Base-by-base conservation (phyloP, 805 yeast species). In the Ogataea polymorpha region DNA sequence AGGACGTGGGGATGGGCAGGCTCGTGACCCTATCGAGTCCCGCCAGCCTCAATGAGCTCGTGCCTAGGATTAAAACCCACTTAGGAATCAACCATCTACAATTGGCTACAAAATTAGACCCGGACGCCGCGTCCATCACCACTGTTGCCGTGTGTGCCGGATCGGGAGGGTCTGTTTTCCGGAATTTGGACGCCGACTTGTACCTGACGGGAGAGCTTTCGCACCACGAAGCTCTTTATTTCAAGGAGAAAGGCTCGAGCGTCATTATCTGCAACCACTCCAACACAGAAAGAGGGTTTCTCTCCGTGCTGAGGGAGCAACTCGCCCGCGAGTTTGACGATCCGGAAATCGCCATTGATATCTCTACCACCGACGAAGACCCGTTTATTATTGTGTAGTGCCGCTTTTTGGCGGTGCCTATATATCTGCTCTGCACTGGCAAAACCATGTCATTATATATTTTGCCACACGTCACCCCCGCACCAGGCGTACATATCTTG, bases 111-210 rank as follows among this genome's bases (percentile, higher is more conserved):
- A 6, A 50, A 53, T 53, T 53, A 51, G 5, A 53, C 53, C 36
- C 34, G 3, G 59, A 54, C 7, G 48, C 49, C 29, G 57, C 58
- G 5, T 45, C 45, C 3, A 71, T 88, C 39, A 62, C 60, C 17
- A 72, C 76, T 0, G 67, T 89, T 16, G 98, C 97, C 0, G 61
- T 93, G 12, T 93, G 99, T 63, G 98, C 99, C 3, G 99, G 99
- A 0, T 85, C 96, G 2, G 98, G 99, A 0, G 82, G 86, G 3
- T 72, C 82, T 1, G 87, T 90, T 2, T 81, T 88, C 63, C 69
- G 70, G 36, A 80, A 80, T 0, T 71, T 73, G 2, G 28, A 45
- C 2, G 79, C 79, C 0, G 98, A 93, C 54, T 67, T 89, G 30
- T 84, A 75, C 58, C 76, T 80, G 54, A 90, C 99, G 0, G 99